A percentile compares a stretch with the other conserved stretches of the same genome.
These are phyloP conservation scores for Nicotiana sylvestris DNA, from an alignment of 257 asterid species.

Conservation along the genomic window DNA sequence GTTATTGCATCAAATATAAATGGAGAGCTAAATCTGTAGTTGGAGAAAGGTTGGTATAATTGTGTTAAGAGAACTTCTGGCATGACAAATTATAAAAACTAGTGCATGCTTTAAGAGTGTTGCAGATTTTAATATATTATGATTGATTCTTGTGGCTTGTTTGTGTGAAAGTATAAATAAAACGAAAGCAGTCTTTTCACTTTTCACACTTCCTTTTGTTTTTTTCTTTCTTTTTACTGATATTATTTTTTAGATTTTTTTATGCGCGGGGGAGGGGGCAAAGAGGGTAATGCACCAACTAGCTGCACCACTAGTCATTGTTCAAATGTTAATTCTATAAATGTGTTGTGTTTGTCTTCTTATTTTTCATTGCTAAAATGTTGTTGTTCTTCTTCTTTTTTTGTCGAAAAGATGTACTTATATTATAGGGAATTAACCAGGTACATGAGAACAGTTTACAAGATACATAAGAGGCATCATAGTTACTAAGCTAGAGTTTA, in stretches of 20 bases:
- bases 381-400: too few relatives aligned
- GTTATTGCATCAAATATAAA: not conserved
- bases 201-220: not conserved
- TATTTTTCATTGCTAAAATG: not conserved
- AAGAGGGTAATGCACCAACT: too few relatives aligned
- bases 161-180: not conserved
- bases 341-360: not conserved
- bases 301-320: not conserved
- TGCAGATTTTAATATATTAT: not conserved
- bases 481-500: too few relatives aligned
- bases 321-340: not conserved
- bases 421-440: too few relatives aligned
- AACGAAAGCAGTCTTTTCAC: not conserved
- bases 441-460: too few relatives aligned
- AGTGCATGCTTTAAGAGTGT: not conserved
- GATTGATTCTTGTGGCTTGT: constrained; percentile 2
- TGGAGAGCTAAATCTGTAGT: not conserved
- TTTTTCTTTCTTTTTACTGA: not conserved
- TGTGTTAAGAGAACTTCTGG: not conserved
- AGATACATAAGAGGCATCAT: too few relatives aligned
- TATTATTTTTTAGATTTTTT: not conserved
- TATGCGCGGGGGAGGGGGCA: too few relatives aligned
- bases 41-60: constrained; percentile 8
- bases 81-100: constrained; percentile 7
- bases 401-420: too few relatives aligned